Evolutionary conservation across 2,329 filamentous ascomycete genomes (phyloP).

Genomic region (Sclerotinia minor): DNA sequence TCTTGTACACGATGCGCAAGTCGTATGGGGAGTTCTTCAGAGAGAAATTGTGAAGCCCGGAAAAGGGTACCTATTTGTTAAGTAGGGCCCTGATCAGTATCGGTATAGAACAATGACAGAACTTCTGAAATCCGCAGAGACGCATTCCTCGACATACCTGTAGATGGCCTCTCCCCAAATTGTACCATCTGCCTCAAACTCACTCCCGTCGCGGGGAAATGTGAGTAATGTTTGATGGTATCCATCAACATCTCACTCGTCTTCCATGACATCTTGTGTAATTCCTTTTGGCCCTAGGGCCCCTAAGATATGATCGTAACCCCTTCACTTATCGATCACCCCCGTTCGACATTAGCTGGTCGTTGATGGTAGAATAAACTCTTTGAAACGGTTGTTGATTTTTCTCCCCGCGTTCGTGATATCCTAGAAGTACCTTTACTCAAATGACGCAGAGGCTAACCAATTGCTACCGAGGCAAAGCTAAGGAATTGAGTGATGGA

Average conservation of each 20-base stretch:
- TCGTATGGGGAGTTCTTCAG: slow-evolving; percentile 95
- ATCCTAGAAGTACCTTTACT: slow-evolving; percentile 16
- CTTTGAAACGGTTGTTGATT: slow-evolving; percentile 14
- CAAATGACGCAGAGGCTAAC: slow-evolving; percentile 23
- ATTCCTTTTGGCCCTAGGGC: slow-evolving; percentile 37
- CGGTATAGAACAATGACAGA: slow-evolving; percentile 10
- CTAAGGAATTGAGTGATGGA: background rate
- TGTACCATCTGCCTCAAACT: slow-evolving; percentile 99
- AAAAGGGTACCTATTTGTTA: slow-evolving; percentile 76
- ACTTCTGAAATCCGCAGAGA: background rate
- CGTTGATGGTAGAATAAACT: background rate
- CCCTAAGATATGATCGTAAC: slow-evolving; percentile 31
- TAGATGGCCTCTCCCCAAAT: slow-evolving; percentile 91
- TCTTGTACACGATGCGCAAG: slow-evolving; percentile 96
- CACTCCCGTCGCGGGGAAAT: slow-evolving; percentile 93
- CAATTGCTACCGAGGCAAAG: slow-evolving; percentile 24
- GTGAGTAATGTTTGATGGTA: slow-evolving; percentile 95
- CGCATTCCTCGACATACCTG: slow-evolving; percentile 58
- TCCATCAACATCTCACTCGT: slow-evolving; percentile 88
- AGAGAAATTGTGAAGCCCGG: slow-evolving; percentile 95
- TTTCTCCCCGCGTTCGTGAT: slow-evolving; percentile 24
- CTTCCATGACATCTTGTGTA: slow-evolving; percentile 82
- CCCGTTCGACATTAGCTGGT: slow-evolving; percentile 29
- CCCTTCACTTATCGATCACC: slow-evolving; percentile 29
- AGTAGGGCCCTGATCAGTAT: slow-evolving; percentile 4